Base-by-base conservation (phyloP, 2,329 filamentous ascomycete species). In the Cytospora piceae region DNA sequence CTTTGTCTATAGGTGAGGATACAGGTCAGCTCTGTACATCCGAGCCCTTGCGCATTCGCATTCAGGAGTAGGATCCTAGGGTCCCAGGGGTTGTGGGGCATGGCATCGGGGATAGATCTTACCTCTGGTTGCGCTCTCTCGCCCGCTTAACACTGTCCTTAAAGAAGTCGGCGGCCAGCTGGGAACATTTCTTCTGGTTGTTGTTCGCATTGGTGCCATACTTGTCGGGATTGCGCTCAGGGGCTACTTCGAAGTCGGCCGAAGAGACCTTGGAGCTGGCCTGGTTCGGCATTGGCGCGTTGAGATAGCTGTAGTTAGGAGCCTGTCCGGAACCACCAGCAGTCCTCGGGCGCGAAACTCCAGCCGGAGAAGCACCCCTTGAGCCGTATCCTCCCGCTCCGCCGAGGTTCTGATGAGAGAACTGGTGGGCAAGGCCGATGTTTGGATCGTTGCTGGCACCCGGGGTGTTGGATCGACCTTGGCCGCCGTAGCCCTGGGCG, bases 141-240 rank as follows among this genome's bases (percentile, higher is more conserved):
- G 95, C 95, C 72, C 95, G 88, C 83, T 97, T 94, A 64, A 99
- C 96, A 76, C 94, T 98, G 79, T 99, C 94, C 80, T 96, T 96
- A 87, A 98, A 99, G 82, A 98, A 98, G 72, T 95, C 93, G 64
- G 90, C 88, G 49, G 96, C 91, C 74, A 89, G 76, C 73, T 88
- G 85, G 17, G 85, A 85, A 75, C 87, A 90, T 74, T 88, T 89
- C 79, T 89, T 89, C 79, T 90, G 86, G 75, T 90, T 90, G 75
- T 87, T 88, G 73, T 89, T 87, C 70, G 87, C 83, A 71, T 86
- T 84, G 63, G 82, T 75, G 39, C 87, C 86, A 71, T 88, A 90
- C 74, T 91, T 92, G 74, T 96, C 92, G 3, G 93, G 92, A 79
- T 94, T 96, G 71, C 93, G 88, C 75, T 96, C 93, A 1, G 93